These are phyloP conservation scores for Arthrobotrys pseudoclavata DNA, from an alignment of 2,329 filamentous ascomycete genomes.

Conservation along the genomic window DNA sequence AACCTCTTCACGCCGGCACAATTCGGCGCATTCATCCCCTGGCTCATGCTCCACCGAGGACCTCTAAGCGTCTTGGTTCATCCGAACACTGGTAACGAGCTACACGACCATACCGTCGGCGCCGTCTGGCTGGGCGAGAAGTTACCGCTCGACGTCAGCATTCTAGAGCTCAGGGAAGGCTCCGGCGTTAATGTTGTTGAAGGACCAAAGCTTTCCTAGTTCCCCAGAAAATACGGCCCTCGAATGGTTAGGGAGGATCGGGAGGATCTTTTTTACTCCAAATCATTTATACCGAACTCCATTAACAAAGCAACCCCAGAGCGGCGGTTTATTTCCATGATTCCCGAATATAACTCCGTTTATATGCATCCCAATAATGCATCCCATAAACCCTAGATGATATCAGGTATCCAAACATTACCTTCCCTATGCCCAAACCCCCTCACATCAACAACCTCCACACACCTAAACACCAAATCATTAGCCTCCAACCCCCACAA, in stretches of 20 bases:
- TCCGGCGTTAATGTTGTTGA: constrained; percentile 63
- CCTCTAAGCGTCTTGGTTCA: constrained; percentile 84
- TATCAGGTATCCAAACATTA: background rate
- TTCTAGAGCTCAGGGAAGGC: constrained; percentile 65
- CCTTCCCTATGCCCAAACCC: background rate
- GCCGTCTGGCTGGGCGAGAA: constrained; percentile 82
- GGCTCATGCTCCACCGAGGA: constrained; percentile 85
- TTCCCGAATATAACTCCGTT: constrained; percentile 9
- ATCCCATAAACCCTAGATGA: background rate
- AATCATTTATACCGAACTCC: background rate
- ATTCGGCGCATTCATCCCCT: constrained; percentile 89
- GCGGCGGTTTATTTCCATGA: constrained; percentile 1
- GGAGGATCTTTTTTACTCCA: background rate
- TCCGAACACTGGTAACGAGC: constrained; percentile 77
- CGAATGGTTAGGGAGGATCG: background rate
- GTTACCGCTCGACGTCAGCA: constrained; percentile 72
- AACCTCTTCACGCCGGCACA: constrained; percentile 87
- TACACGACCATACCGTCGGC: constrained; percentile 75
- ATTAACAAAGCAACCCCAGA: background rate
- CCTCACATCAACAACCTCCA: constrained; percentile 58
- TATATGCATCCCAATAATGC: constrained; percentile 16
- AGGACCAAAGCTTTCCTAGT: constrained; percentile 26
- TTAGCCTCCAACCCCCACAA: constrained; percentile 6
- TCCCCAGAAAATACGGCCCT: background rate
- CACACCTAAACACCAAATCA: constrained; percentile 24